These are phyloP conservation scores for Penicillium sp. DNA, from an alignment of 2,329 filamentous ascomycete species.

Conservation along the genomic window DNA sequence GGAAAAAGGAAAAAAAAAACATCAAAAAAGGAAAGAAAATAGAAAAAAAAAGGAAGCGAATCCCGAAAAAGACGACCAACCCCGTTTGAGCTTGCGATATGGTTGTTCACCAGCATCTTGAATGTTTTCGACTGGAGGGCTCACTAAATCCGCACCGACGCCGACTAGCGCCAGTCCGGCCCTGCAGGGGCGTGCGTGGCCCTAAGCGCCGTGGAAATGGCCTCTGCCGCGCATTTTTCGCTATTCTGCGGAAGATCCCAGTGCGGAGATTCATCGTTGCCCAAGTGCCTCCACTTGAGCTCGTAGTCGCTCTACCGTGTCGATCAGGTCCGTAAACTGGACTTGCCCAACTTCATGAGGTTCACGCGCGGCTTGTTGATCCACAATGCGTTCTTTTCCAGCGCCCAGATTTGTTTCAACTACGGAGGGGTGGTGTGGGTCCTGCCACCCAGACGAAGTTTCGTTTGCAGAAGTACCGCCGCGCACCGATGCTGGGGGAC, in stretches of 20 bases:
- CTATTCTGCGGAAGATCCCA: not conserved
- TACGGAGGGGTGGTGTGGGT: slow-evolving; percentile 27
- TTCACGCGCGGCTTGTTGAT: slow-evolving; percentile 28
- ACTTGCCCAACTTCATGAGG: slow-evolving; percentile 22
- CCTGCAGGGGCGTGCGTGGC: slow-evolving; percentile 22
- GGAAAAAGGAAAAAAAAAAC: not conserved
- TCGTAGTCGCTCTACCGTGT: slow-evolving; percentile 38
- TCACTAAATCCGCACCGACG: slow-evolving; percentile 7
- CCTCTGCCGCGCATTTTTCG: slow-evolving; percentile 9
- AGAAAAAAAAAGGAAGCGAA: not conserved
- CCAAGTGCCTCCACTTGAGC: slow-evolving; percentile 37
- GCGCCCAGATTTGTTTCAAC: slow-evolving; percentile 23
- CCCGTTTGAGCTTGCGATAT: slow-evolving; percentile 6
- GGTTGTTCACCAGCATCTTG: slow-evolving; percentile 10
- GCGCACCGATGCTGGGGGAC: slow-evolving; percentile 23
- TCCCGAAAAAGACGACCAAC: slow-evolving; percentile 2
- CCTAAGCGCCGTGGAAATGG: slow-evolving; percentile 18
- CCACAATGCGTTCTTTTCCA: slow-evolving; percentile 24
- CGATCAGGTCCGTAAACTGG: slow-evolving; percentile 36
- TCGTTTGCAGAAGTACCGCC: slow-evolving; percentile 24
- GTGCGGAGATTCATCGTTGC: slow-evolving; percentile 10
- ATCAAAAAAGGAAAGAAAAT: not conserved
- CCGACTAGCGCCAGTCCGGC: slow-evolving; percentile 10
- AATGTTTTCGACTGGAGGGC: slow-evolving; percentile 12
- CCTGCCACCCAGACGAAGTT: slow-evolving; percentile 27